These are phyloP conservation scores for Melanomma pulvis-pyrius DNA, from an alignment of 495 filamentous ascomycete genomes.

Conservation along the genomic window DNA sequence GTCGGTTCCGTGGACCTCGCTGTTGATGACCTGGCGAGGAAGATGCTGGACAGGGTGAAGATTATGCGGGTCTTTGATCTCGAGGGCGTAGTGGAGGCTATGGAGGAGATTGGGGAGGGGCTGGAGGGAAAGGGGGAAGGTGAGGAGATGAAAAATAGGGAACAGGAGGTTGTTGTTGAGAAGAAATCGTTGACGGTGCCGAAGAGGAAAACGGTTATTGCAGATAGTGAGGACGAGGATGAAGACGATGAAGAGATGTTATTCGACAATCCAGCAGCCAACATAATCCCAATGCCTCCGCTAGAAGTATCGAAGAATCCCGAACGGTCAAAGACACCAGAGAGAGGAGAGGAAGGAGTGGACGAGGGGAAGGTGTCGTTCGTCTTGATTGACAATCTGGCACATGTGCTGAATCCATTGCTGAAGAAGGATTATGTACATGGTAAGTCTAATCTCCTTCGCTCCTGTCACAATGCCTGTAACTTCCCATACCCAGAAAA, in stretches of 20 bases:
- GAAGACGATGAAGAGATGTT: constrained; percentile 46
- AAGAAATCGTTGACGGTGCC: background rate
- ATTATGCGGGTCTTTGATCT: constrained; percentile 64
- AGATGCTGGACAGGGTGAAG: constrained; percentile 54
- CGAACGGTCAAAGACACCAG: background rate
- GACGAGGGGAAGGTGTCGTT: constrained; percentile 24
- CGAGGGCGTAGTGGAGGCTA: constrained; percentile 59
- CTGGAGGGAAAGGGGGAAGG: constrained; percentile 12
- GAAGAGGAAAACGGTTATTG: constrained; percentile 26
- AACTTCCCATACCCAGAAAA: background rate
- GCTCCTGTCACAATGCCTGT: background rate
- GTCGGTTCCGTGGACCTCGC: background rate
- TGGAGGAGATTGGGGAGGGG: constrained; percentile 50
- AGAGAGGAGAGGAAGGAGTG: background rate
- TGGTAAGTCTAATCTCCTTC: constrained; percentile 18
- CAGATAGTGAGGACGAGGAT: constrained; percentile 46
- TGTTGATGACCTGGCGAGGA: constrained; percentile 24
- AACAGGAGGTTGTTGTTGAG: background rate
- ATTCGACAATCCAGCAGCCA: constrained; percentile 11
- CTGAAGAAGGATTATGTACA: constrained; percentile 41
- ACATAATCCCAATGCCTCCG: background rate
- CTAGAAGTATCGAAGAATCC: background rate
- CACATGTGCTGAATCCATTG: constrained; percentile 50
- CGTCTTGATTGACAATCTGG: constrained; percentile 46
- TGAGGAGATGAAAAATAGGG: background rate